Evolutionary conservation across 169 alveolate genomes (phyloP).

Genomic region (Plasmodium vinckei): DNA sequence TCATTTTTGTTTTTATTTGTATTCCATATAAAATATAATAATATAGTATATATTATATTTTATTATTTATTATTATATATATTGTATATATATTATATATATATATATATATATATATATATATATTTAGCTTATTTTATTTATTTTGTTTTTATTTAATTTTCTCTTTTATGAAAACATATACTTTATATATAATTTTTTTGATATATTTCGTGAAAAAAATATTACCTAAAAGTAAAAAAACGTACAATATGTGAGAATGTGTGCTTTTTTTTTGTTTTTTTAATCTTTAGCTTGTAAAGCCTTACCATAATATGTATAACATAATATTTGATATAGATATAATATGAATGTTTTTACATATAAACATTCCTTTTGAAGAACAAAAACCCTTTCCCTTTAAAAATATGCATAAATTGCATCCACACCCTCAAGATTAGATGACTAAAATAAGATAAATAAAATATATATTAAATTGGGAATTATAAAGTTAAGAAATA

Average conservation of each 20-base stretch:
- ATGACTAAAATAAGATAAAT: no score
- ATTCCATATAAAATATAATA: neutral
- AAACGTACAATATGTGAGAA: constrained; percentile 19
- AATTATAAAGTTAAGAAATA: neutral
- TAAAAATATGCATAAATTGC: constrained; percentile 7
- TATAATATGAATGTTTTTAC: neutral
- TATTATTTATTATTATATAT: no score
- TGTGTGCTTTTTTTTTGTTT: constrained; percentile 9
- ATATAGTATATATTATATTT: constrained; percentile 1
- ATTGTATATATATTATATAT: neutral
- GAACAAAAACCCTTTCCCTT: neutral
- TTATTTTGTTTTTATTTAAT: neutral
- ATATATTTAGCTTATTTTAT: neutral
- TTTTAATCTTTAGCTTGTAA: constrained; percentile 1
- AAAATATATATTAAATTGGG: neutral
- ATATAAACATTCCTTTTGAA: constrained; percentile 13
- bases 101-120: no score
- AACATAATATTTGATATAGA: constrained; percentile 12
- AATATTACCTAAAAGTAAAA: constrained; percentile 1
- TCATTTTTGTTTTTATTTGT: constrained; percentile 2
- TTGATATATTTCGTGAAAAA: neutral
- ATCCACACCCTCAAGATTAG: neutral
- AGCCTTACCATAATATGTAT: constrained; percentile 6
- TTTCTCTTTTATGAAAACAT: constrained; percentile 14
- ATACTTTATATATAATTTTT: constrained; percentile 11